Evolutionary conservation across 768 basidiomycete genomes (phyloP).

Genomic region (Pleurotus citrinopileatus): DNA sequence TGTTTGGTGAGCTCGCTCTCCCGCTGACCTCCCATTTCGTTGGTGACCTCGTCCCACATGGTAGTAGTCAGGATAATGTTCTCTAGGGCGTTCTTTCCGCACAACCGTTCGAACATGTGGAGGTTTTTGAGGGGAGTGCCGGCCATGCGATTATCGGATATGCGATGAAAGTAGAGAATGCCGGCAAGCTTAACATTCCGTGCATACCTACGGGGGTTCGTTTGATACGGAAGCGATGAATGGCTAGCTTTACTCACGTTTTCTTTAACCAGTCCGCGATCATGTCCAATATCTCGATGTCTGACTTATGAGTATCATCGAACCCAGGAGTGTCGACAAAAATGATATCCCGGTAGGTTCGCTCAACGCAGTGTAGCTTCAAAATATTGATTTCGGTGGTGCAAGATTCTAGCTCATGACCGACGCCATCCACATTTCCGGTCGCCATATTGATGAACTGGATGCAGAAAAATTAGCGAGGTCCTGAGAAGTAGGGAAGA

Average conservation of each 20-base stretch:
- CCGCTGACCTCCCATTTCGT: slow-evolving; percentile 32
- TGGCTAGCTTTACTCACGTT: slow-evolving; percentile 16
- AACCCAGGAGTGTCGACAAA: slow-evolving; percentile 22
- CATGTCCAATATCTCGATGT: slow-evolving; percentile 10
- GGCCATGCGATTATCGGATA: slow-evolving; percentile 24
- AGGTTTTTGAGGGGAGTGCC: slow-evolving; percentile 26
- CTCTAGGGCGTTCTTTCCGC: slow-evolving; percentile 25
- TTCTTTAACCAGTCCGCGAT: slow-evolving; percentile 14
- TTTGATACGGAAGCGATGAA: no score
- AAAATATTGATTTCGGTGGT: slow-evolving; percentile 24
- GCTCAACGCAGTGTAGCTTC: slow-evolving; percentile 4
- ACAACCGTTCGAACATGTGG: slow-evolving; percentile 30
- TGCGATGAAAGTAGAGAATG: slow-evolving; percentile 19
- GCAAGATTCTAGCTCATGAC: slow-evolving; percentile 32
- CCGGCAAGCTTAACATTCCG: slow-evolving; percentile 12
- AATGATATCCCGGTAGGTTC: slow-evolving; percentile 2
- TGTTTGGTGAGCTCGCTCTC: slow-evolving; percentile 37
- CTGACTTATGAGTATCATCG: slow-evolving; percentile 13
- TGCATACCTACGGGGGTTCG: no score
- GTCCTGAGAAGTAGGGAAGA: not conserved
- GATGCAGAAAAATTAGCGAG: not conserved
- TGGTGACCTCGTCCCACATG: slow-evolving; percentile 37
- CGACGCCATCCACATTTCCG: slow-evolving; percentile 26
- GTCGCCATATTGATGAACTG: slow-evolving; percentile 36
- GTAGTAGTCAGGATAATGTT: slow-evolving; percentile 32